phyloP scores from a whole-genome alignment of 1,139 yeast genomes.

The Eremothecium gossypii region DNA sequence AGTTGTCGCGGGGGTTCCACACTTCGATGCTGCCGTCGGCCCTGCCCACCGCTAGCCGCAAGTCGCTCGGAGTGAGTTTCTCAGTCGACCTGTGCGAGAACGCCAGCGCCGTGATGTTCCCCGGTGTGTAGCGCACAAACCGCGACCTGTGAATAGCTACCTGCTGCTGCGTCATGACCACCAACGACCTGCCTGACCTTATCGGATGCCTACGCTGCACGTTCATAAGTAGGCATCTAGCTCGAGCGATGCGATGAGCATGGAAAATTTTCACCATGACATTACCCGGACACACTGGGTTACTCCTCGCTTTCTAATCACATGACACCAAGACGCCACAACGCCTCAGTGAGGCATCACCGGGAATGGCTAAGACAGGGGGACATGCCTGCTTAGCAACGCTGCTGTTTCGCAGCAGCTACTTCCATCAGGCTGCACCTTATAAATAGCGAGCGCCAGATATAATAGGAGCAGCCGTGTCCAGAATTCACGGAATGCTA shows the following conservation, averaged over 20 bases:
- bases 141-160: conserved; percentile 67
- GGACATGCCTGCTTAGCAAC: too few relatives aligned
- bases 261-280: background rate
- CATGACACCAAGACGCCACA: too few relatives aligned
- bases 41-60: conserved; percentile 86
- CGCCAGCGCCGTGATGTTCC: conserved; percentile 71
- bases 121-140: conserved; percentile 84
- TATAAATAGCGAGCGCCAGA: too few relatives aligned
- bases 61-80: conserved; percentile 47
- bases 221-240: conserved; percentile 3
- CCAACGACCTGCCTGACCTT: background rate
- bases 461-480: too few relatives aligned
- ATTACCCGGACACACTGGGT: too few relatives aligned
- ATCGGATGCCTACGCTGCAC: background rate
- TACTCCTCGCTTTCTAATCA: too few relatives aligned
- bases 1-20: conserved; percentile 74
- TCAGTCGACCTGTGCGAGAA: conserved; percentile 59
- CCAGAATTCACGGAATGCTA: too few relatives aligned
- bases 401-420: too few relatives aligned
- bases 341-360: too few relatives aligned
- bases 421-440: too few relatives aligned
- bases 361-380: too few relatives aligned
- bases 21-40: conserved; percentile 92
- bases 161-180: background rate
- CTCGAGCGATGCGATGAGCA: conserved; percentile 3